Percentiles rank a stretch among this genome's conserved stretches.
These are phyloP conservation scores for Actinomortierella wolfii DNA, from an alignment of 371 early-diverging fungal species.

Conservation along the genomic window DNA sequence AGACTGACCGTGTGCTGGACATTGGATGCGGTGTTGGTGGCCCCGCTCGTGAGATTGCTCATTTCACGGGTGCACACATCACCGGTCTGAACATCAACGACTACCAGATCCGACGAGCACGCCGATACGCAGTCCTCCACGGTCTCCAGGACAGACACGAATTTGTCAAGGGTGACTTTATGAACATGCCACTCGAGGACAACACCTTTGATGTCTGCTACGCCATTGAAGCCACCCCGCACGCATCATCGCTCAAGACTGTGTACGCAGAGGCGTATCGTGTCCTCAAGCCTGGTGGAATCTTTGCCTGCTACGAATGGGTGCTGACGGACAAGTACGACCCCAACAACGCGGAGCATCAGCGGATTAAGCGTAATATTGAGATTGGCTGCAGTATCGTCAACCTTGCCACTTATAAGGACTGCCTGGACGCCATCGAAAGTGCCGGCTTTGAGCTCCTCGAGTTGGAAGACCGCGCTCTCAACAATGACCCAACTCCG, in stretches of 20 bases:
- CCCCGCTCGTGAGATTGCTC: slow-evolving; percentile 88
- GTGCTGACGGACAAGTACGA: slow-evolving; percentile 84
- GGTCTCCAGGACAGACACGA: slow-evolving; percentile 62
- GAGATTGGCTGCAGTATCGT: slow-evolving; percentile 84
- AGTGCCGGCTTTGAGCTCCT: slow-evolving; percentile 84
- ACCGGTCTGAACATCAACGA: slow-evolving; percentile 94
- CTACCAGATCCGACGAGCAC: slow-evolving; percentile 86
- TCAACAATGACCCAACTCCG: slow-evolving; percentile 56
- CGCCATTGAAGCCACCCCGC: slow-evolving; percentile 92
- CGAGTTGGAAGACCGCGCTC: slow-evolving; percentile 69
- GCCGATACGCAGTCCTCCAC: slow-evolving; percentile 68
- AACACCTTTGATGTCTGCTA: slow-evolving; percentile 82
- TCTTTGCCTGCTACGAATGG: slow-evolving; percentile 91
- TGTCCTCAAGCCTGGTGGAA: slow-evolving; percentile 86
- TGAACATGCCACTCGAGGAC: slow-evolving; percentile 86
- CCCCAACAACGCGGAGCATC: slow-evolving; percentile 67
- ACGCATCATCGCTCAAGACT: slow-evolving; percentile 59
- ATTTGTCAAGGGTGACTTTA: slow-evolving; percentile 86
- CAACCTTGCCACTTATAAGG: slow-evolving; percentile 73
- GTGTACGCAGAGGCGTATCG: slow-evolving; percentile 87
- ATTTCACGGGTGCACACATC: slow-evolving; percentile 86
- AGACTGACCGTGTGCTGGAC: slow-evolving; percentile 77
- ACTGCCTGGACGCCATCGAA: slow-evolving; percentile 71
- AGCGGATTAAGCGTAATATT: slow-evolving; percentile 74
- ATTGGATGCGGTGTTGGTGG: slow-evolving; percentile 94